Evolutionary conservation across 1,284 basidiomycete genomes (phyloP), one percentile per base, ranked within the genome.

Genomic region (Malassezia dermatis): DNA sequence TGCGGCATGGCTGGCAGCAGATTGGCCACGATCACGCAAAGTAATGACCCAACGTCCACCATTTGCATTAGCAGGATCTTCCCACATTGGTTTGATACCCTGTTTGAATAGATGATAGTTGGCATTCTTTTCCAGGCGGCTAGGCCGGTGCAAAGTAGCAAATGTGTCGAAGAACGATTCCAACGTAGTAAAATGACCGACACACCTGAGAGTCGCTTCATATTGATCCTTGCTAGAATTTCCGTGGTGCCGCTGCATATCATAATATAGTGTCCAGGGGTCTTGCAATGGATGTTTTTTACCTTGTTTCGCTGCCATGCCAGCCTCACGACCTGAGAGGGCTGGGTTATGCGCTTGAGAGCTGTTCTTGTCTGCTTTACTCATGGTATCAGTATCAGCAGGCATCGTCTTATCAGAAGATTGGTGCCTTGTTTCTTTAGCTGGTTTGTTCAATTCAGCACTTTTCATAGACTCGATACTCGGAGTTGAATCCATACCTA

Each of bases 91-190:
- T 71, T 88, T 89, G 59, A 79, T 78, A 31, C 85, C 85, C 26
- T 82, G 80, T 76, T 94, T 94, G 82, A 95, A 95, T 53, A 94
- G 78, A 72, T 94, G 90, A 71, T 93, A 93, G 77, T 90, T 93
- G 34, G 85, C 85, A 75, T 88, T 87, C 63, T 83, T 83, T 63
- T 88, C 86, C 34, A 94, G 81, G 64, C 83, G 82, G 44, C 86
- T 89, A 1, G 90, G 90, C 1, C 86, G 84, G 75, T 89, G 88
- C 58, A 93, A 82, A 83, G 89, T 91, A 77, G 91, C 89, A 79
- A 91, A 87, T 77, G 89, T 87, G n/a, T 86, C 82, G 70, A 88
- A 90, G 78, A 90, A 94, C 24, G 83, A 81, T 75, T 94, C 86
- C 53, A 94, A 77, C 62, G 70, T 43, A 8, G 56, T 39, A 54